Percentiles rank a stretch among this genome's conserved stretches.
Evolutionary conservation across 208 protist species (phyloP).

Genomic region (Leishmania braziliensis): DNA sequence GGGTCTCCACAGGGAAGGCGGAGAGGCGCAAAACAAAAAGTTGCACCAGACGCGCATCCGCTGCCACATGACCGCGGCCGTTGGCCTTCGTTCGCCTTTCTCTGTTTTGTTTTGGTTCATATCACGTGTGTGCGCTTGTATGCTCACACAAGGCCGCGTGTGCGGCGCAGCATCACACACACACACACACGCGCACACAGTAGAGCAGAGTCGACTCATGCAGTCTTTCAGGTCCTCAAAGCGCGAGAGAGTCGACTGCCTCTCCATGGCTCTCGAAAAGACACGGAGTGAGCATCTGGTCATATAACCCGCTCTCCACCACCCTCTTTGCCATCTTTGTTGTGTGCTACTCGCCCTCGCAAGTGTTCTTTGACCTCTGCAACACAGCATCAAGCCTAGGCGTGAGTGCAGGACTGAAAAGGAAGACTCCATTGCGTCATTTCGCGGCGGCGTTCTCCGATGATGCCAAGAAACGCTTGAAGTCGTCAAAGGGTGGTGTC

Average conservation of each 20-base stretch:
- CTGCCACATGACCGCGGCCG: not conserved
- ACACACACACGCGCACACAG: not conserved
- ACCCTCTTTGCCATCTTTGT: not conserved
- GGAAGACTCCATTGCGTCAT: not conserved
- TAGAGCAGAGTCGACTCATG: not conserved
- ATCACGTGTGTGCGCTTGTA: not conserved
- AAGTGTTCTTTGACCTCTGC: not conserved
- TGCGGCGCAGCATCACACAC: not conserved
- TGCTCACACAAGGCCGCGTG: not conserved
- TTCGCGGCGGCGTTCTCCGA: not conserved
- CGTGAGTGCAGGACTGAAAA: not conserved
- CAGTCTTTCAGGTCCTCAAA: not conserved
- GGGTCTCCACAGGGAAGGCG: not conserved
- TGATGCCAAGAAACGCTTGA: constrained; percentile 24
- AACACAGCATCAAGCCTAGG: not conserved
- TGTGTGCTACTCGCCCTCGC: not conserved
- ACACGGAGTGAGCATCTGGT: not conserved
- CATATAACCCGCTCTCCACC: rapidly evolving
- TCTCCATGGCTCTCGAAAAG: not conserved
- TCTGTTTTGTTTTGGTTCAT: not conserved
- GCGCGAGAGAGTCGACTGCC: not conserved
- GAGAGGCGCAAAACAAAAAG: not conserved
- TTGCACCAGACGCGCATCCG: not conserved
- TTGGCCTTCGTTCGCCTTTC: not conserved
- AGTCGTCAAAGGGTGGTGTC: constrained; percentile 21